Conservation (phyloP, 2,329 filamentous ascomycete genomes). For the Hymenoscyphus infarciens region DNA sequence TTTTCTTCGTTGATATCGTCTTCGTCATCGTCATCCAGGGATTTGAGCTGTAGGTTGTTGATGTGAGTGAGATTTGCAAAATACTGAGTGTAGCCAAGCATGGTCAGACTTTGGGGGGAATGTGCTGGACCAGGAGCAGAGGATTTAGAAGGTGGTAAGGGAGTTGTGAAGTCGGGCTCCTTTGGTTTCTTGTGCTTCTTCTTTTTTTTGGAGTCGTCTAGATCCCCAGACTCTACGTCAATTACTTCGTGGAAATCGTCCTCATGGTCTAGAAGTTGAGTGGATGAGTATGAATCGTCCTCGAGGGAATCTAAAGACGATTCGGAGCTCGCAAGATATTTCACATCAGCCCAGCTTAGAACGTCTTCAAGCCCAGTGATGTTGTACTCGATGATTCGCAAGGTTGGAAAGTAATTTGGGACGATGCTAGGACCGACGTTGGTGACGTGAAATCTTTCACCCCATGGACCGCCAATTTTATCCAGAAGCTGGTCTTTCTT, state of each 20-base stretch:
- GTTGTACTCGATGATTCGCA: constrained; percentile 95
- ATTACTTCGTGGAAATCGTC: constrained; percentile 8
- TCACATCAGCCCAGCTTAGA: constrained; percentile 25
- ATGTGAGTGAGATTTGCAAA: constrained; percentile 90
- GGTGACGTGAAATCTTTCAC: constrained; percentile 79
- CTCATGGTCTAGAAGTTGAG: neutral
- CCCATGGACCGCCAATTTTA: constrained; percentile 74
- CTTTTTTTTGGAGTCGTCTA: constrained; percentile 31
- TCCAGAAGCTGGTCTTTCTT: constrained; percentile 54
- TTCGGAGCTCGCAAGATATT: constrained; percentile 8
- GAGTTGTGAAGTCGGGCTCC: constrained; percentile 58
- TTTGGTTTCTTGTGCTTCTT: constrained; percentile 41
- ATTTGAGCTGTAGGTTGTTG: constrained; percentile 60
- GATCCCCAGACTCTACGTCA: constrained; percentile 6
- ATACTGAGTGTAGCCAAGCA: constrained; percentile 83
- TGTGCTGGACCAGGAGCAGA: constrained; percentile 85
- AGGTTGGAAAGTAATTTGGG: constrained; percentile 85
- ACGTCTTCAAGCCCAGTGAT: constrained; percentile 48
- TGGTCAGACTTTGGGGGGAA: constrained; percentile 74
- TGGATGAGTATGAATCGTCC: constrained; percentile 15
- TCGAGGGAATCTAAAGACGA: constrained; percentile 20
- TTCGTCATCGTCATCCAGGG: constrained; percentile 20
- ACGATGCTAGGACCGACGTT: constrained; percentile 84
- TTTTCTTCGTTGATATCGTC: constrained; percentile 39
- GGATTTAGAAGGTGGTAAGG: constrained; percentile 67